Conservation (phyloP, 1,139 yeast species). For the Ashbya aceris region DNA sequence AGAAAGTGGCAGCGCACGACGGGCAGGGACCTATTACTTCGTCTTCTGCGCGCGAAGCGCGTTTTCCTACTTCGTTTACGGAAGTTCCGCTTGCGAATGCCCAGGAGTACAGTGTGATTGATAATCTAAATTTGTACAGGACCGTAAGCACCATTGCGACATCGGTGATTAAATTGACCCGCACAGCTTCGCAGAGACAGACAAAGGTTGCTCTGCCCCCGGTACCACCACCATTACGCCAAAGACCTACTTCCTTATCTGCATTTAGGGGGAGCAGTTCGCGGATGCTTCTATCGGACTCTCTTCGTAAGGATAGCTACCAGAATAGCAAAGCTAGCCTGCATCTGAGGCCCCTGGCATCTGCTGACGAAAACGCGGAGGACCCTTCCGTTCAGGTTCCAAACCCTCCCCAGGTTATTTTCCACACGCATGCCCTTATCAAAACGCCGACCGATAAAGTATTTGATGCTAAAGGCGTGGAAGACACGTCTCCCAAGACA, state of each 20-base stretch:
- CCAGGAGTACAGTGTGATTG: constrained; percentile 24
- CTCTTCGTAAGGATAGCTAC: not conserved
- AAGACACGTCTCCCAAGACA: not conserved
- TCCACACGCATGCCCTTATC: not conserved
- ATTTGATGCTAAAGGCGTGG: not conserved
- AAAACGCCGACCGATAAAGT: not conserved
- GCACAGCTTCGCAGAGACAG: constrained; percentile 15
- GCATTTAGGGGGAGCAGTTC: constrained; percentile 5
- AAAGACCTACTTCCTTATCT: constrained; percentile 16
- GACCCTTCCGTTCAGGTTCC: constrained; percentile 22
- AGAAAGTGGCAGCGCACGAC: constrained; percentile 13
- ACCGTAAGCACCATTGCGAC: constrained; percentile 29
- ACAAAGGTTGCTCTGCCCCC: constrained; percentile 12
- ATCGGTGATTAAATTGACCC: constrained; percentile 27
- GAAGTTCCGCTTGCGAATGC: not conserved
- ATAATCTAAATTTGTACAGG: constrained; percentile 28
- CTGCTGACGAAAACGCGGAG: constrained; percentile 6
- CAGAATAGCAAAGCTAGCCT: constrained; percentile 9
- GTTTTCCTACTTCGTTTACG: not conserved
- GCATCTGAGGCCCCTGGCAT: constrained; percentile 7
- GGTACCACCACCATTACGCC: constrained; percentile 16
- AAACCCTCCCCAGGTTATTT: not conserved
- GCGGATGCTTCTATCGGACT: constrained; percentile 4
- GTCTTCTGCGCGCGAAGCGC: not conserved
- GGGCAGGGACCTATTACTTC: not conserved